Percentiles rank a stretch among this genome's conserved stretches.
phyloP scores from a whole-genome alignment of 306 rosid genomes.

The Cicer cuneatum region DNA sequence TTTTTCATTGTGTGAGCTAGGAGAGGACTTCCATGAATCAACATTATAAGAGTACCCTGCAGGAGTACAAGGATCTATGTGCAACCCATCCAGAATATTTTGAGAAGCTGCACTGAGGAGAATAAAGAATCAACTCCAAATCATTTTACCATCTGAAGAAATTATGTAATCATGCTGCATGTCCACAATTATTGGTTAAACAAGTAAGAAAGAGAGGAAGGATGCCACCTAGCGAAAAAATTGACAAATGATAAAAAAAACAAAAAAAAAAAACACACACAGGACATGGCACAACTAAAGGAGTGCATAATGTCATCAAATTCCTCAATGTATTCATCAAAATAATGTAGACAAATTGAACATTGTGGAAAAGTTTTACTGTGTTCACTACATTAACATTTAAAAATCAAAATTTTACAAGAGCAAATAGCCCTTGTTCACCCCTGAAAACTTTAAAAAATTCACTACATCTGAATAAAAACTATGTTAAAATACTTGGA shows the following conservation, averaged over 20 bases:
- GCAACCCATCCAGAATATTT: constrained; percentile 56
- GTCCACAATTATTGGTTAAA: constrained; percentile 19
- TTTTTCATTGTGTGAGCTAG: constrained; percentile 51
- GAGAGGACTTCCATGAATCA: constrained; percentile 63
- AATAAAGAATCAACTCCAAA: constrained; percentile 46
- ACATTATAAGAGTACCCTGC: constrained; percentile 64
- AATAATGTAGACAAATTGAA: constrained; percentile 23
- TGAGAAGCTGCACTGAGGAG: constrained; percentile 66
- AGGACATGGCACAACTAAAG: background rate
- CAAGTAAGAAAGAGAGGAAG: constrained; percentile 11
- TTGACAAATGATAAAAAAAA: constrained; percentile 2
- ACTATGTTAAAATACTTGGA: background rate
- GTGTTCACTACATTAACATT: background rate
- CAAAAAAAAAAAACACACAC: background rate
- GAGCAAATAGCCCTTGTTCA: constrained; percentile 14
- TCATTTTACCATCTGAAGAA: constrained; percentile 21
- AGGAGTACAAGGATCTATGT: constrained; percentile 88
- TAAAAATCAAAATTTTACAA: background rate
- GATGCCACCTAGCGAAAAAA: constrained; percentile 14
- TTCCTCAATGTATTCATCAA: background rate
- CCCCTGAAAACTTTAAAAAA: constrained; percentile 19
- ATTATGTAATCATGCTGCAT: constrained; percentile 2
- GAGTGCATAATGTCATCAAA: constrained; percentile 4
- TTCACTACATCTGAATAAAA: constrained; percentile 30
- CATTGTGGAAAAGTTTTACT: background rate